Base-by-base conservation (phyloP, 768 basidiomycete genomes). In the Naganishia vaughanmartiniae region DNA sequence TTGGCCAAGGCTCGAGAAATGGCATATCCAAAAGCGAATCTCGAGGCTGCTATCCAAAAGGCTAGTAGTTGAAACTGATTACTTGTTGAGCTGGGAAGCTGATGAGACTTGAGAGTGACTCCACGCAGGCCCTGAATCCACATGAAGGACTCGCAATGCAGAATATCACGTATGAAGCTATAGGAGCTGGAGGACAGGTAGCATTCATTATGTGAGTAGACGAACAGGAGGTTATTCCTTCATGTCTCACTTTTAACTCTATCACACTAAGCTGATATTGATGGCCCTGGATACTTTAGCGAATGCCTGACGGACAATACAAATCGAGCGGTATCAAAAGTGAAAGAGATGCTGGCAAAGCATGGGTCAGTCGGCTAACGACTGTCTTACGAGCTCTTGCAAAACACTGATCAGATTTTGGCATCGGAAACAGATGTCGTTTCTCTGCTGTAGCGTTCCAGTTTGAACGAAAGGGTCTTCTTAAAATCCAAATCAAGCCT, bases 181-280 rank as follows among this genome's bases (percentile, higher is more conserved):
- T 80, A 3, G 79, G 78, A 19, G 72, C 77, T 0, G 75, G 77
- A 21, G 78, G 79, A 4, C 73, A 73, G 42, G 77, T 77, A 10
- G 78, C 76, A 6, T 69, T 79, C 73, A 77, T 80, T 33, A 76
- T 80, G 79, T 80, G 67, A 72, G 78, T 76, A n/a, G 7, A 11
- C 4, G 28, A 15, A 15, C 6, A 36, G 30, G 6, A 33, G 12
- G 24, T 34, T 30, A 9, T 30, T 28, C 45, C 10, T 42, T 15
- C 10, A 2, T 42, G 42, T 42, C 42, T 26, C 17, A 30, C 6
- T 15, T 19, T 2, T 4, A 5, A 39, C 31, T n/a, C 26, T 39
- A 14, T 60, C 12, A 33, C n/a, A 30, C 1, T n/a, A 9, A 34
- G 21, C 39, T 57, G 21, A 33, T 15, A 7, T 55, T 9, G 34